phyloP scores from a whole-genome alignment of 345 rosid species.

The Eucalyptus albens region DNA sequence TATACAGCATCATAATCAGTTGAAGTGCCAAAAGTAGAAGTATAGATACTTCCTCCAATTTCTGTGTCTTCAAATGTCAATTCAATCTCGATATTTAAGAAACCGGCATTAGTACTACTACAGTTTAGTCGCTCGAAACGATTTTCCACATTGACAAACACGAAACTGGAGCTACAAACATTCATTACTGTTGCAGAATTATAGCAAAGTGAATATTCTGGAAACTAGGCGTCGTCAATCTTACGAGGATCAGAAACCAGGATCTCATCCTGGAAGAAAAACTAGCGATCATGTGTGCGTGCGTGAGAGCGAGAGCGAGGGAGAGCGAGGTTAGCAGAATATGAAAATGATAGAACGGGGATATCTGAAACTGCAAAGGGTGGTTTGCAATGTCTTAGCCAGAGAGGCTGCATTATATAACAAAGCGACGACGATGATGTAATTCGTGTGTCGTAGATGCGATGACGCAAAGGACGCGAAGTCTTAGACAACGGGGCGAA shows the following conservation, averaged over 20 bases:
- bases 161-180: background rate
- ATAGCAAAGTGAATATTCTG: background rate
- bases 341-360: background rate
- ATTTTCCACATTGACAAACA: background rate
- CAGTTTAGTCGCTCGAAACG: background rate
- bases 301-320: background rate
- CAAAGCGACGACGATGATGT: background rate
- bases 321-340: background rate
- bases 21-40: background rate
- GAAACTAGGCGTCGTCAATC: background rate
- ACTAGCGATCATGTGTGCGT: background rate
- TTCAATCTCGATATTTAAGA: background rate
- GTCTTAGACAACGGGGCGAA: background rate
- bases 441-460: accelerated
- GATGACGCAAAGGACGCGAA: too few relatives aligned
- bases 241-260: background rate
- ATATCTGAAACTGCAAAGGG: background rate
- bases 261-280: background rate
- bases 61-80: background rate
- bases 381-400: background rate
- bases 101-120: background rate
- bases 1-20: background rate
- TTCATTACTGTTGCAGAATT: background rate
- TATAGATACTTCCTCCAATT: background rate
- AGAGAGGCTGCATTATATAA: background rate